Evolutionary conservation across 1,284 basidiomycete species (phyloP), one percentile per base, ranked within the genome.

Genomic region (Ceratobasidium papillatum): DNA sequence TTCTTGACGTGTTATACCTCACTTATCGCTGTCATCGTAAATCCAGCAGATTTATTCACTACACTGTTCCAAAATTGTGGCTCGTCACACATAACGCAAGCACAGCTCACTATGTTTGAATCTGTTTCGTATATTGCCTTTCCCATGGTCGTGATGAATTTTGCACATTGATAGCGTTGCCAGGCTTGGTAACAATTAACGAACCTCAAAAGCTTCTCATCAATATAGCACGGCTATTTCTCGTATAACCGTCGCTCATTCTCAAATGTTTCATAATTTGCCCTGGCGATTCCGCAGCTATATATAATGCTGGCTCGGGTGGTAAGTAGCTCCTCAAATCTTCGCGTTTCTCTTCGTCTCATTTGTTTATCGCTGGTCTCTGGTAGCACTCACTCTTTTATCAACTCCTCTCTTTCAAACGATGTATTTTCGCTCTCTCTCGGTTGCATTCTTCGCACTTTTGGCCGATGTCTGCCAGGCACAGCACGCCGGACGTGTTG

Each of bases 381-480:
- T 51, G 66, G 66, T 58, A 69, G 66, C 52, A 58, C 66, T 52
- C 66, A 27, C 45, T 69, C 52, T 45, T 45, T 58, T 69, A 36
- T 5, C 27, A 14, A 27, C 22, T 38, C 19, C 38, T 30, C 52
- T 43, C 49, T n/a, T 43, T 30, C 52, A 36, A 11, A 64, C 8
- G 25, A 71, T 71, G 68, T 41, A 43, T 27, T 61, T 71, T 27
- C n/a, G 41, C 2, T 58, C 47, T 47, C 22, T 43, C 30, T 69
- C 66, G n/a, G 68, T 19, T 19, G 11, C 49, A 19, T 30, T 54
- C 11, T 7, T 61, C n/a, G 68, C 43, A 59, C 12, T 71, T 32
- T 22, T 71, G 41, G 56, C 56, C 27, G 56, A 54, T 47, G 32
- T 71, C 54, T 71, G 68, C 54, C 68, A 71, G 68, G 68, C 68